Conservation (phyloP, 2,329 filamentous ascomycete species). For the Tolypocladium ovalisporum region DNA sequence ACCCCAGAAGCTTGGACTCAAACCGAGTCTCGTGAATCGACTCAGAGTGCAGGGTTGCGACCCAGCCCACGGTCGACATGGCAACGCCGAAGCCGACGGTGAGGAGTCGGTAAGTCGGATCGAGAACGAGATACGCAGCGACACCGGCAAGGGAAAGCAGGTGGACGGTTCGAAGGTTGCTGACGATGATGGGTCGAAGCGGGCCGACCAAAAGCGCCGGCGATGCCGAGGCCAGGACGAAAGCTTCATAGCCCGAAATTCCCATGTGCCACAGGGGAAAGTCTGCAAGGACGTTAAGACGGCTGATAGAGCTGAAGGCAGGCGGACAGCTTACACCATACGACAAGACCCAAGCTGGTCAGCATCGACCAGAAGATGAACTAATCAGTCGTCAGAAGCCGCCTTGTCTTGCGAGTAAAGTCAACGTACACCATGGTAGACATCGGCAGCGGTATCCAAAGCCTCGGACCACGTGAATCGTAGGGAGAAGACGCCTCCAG, state of each 20-base stretch:
- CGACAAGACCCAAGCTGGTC: constrained; percentile 75
- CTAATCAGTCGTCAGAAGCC: constrained; percentile 28
- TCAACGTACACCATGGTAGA: constrained; percentile 74
- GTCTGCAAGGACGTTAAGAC: constrained; percentile 37
- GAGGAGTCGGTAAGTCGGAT: constrained; percentile 67
- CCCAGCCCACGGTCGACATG: constrained; percentile 75
- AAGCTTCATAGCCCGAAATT: constrained; percentile 87
- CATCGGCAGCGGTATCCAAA: constrained; percentile 73
- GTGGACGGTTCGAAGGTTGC: constrained; percentile 61
- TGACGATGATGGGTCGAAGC: constrained; percentile 56
- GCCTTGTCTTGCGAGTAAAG: neutral
- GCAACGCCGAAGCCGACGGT: constrained; percentile 70
- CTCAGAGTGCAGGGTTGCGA: constrained; percentile 70
- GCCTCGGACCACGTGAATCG: constrained; percentile 64
- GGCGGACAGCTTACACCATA: constrained; percentile 68
- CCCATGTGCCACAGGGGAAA: constrained; percentile 99
- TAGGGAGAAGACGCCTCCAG: constrained; percentile 57
- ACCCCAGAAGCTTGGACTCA: constrained; percentile 72
- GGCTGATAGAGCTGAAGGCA: neutral
- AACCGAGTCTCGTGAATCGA: constrained; percentile 62
- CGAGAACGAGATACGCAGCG: constrained; percentile 63
- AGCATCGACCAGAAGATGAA: constrained; percentile 95
- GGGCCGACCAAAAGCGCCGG: constrained; percentile 67
- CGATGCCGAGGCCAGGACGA: constrained; percentile 76
- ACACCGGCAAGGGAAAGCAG: constrained; percentile 70